Evolutionary conservation across 306 rosid genomes (phyloP), one percentile per base, ranked within the genome.

Genomic region (Crotalaria pallida): DNA sequence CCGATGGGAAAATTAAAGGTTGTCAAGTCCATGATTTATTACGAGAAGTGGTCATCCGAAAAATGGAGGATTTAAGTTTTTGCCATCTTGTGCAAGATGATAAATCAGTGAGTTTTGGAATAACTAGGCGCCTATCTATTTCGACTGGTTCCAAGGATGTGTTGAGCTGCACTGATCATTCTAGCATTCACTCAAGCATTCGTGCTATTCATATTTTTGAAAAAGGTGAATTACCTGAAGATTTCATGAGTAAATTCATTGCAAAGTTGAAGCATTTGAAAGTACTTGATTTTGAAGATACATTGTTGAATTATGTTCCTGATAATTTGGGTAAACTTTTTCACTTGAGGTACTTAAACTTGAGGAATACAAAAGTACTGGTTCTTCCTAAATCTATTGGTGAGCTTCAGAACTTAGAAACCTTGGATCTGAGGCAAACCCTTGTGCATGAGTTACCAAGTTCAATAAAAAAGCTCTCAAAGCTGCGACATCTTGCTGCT

Each of bases 1-100:
- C 12, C 18, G 67, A 76, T 68, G 65, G 75, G 13, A 68, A 76
- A 18, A 64, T 70, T 10, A 60, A 31, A 60, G 26, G 6, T 4
- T 76, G 75, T 6, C 76, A 43, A 9, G 76, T 76, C 0, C 75
- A 76, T 76, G 80, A 68, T 60, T 7, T 76, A 15, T 36, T 76
- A 16, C 76, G 58, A 0, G 71, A 68, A n/a, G 26, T 76, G 5
- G 26, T 76, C 80, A 38, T 76, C 10, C 18, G 18, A 43, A 69
- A 76, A 40, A 49, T 60, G 70, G 41, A 68, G 22, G 65, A 76
- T 0, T 38, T 27, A 15, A 16, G 64, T 1, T 58, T 76, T 10
- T 68, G 80, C 3, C 74, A 67, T 38, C 2, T 58, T 22, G 40
- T 58, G 34, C 74, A 58, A 16, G 45, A 47, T 16, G 29, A 65